Evolutionary conservation across 2,329 filamentous ascomycete species (phyloP).

Genomic region (Neurospora crassa): DNA sequence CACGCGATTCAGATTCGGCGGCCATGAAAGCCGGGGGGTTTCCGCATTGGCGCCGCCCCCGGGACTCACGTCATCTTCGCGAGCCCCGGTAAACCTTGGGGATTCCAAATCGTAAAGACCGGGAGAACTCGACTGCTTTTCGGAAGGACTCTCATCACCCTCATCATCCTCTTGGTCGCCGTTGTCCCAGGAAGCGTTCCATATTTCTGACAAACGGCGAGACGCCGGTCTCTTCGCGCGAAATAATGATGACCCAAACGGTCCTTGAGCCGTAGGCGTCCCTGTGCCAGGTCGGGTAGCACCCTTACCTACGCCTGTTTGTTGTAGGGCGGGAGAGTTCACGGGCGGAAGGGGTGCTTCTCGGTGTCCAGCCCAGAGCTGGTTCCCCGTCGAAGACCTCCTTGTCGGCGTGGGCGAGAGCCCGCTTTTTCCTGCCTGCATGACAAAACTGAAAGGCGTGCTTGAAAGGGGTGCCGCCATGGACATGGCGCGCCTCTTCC

Average conservation of each 20-base stretch:
- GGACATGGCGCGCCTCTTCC: neutral
- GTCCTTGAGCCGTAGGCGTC: neutral
- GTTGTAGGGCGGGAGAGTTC: constrained; percentile 6
- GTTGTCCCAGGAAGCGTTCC: neutral
- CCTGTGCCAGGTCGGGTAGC: neutral
- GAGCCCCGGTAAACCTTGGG: neutral
- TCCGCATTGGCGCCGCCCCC: neutral
- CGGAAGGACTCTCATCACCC: neutral
- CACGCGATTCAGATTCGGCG: neutral
- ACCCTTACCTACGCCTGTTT: neutral
- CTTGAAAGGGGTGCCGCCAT: neutral
- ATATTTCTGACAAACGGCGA: constrained; percentile 4
- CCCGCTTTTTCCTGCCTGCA: neutral
- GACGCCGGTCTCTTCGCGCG: neutral
- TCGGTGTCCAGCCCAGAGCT: neutral
- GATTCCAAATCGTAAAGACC: neutral
- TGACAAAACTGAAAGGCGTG: neutral
- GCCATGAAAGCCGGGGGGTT: neutral
- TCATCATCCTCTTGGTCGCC: neutral
- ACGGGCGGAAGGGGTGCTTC: constrained; percentile 3
- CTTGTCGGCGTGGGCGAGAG: neutral
- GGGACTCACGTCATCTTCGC: neutral
- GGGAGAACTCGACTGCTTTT: neutral
- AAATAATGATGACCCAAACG: neutral
- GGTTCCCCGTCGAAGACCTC: constrained; percentile 1